Conservation (phyloP, 208 protist species). For the Borovskyia barvae region DNA sequence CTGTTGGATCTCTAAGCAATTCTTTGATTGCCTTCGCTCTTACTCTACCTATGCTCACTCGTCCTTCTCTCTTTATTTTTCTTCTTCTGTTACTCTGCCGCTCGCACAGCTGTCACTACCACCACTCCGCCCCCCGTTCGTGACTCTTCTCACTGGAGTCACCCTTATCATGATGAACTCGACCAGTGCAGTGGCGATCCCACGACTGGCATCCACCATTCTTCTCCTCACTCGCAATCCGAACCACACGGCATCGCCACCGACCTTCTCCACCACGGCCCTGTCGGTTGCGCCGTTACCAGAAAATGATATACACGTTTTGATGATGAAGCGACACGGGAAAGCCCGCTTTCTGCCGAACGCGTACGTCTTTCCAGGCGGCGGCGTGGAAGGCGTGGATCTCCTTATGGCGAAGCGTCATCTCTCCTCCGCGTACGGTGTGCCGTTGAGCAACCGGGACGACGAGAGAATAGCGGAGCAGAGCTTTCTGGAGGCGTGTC, state of each 20-base stretch:
- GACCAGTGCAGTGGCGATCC: conserved; percentile 13
- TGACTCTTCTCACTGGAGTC: not conserved
- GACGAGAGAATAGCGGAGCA: not conserved
- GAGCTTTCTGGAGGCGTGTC: conserved; percentile 12
- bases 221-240: conserved; percentile 30
- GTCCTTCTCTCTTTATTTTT: not conserved
- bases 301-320: conserved; percentile 38
- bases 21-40: too few species aligned
- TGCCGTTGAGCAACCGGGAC: not conserved
- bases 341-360: conserved; percentile 60
- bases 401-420: conserved; percentile 4
- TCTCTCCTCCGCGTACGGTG: not conserved
- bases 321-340: conserved; percentile 58
- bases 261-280: not conserved
- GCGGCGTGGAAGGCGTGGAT: conserved; percentile 42
- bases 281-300: not conserved
- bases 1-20: too few species aligned
- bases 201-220: conserved; percentile 42
- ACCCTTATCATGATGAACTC: conserved; percentile 3
- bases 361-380: conserved; percentile 60
- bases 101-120: not conserved
- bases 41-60: too few species aligned
- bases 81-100: conserved; percentile 1
- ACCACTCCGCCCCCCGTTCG: not conserved
- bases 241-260: not conserved